A percentile compares a stretch with the other conserved stretches of the same genome.
Conservation (phyloP, 2,329 filamentous ascomycete genomes). For the Colletotrichum sp. region DNA sequence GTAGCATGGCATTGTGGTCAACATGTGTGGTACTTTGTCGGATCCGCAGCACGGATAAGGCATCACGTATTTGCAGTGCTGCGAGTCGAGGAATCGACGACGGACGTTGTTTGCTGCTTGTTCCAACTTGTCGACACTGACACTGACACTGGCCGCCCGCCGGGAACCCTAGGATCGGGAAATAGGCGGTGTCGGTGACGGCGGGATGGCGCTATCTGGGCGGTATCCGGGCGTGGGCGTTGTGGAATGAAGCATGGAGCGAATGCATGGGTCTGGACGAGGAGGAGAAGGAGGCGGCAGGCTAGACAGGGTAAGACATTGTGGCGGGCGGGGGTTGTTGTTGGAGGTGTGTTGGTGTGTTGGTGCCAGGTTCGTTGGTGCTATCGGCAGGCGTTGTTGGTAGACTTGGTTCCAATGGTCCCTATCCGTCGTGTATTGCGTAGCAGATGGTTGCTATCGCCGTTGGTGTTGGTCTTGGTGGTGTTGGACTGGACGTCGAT, state of each 20-base stretch:
- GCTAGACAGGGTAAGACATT: background rate
- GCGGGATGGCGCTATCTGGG: background rate
- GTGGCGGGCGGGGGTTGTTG: background rate
- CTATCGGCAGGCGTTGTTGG: background rate
- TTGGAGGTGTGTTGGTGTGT: background rate
- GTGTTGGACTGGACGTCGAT: background rate
- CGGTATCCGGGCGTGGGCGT: background rate
- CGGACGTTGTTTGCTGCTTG: background rate
- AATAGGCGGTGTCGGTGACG: background rate
- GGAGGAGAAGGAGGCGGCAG: background rate
- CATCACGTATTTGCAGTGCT: background rate
- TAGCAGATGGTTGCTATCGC: background rate
- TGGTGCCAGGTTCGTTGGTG: background rate
- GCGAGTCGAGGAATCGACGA: background rate
- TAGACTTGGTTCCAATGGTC: background rate
- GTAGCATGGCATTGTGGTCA: background rate
- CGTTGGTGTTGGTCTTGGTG: background rate
- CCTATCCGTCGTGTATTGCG: background rate
- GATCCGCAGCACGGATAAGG: background rate
- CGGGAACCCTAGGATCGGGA: background rate
- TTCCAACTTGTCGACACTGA: background rate
- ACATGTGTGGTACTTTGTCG: background rate
- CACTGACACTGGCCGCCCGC: background rate
- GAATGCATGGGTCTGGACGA: background rate
- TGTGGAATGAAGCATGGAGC: background rate